Base-by-base conservation (phyloP, 2,329 filamentous ascomycete genomes). In the Dactylonectria estremocensis region DNA sequence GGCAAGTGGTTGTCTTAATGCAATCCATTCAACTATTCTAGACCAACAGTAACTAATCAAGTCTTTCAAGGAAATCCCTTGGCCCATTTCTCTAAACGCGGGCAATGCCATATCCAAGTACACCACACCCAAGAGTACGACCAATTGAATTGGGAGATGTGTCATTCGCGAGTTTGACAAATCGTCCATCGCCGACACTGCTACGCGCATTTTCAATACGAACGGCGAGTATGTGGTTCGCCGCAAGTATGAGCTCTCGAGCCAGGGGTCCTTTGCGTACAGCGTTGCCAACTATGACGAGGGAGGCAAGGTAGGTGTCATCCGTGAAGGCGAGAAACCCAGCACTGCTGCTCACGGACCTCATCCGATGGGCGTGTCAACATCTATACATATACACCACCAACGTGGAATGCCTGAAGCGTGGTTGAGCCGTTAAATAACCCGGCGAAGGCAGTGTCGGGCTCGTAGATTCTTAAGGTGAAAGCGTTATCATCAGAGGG, bases 211-310 rank as follows among this genome's bases (percentile, higher is more conserved):
- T 37, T 58, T 74, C 5, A 81, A 89, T 1, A 82, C 89, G 70
- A 83, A 87, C 59, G 84, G 84, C 45, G 90, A 90, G 70, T 86
- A 87, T 35, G 78, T 82, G 10, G 86, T 85, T 3, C 81, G 89
- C 49, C 84, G 89, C 46, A 90, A 90, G 71, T 90, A 88, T 67
- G 90, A 92, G 72, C 83, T 89, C 35, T 80, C 91, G 1, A 40
- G 40, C 40, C 40, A n/a, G 1, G 88, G 90, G 22, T 82, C 86
- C 0, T 83, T 80, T 2, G 89, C 85, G 1, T 91, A 87, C 77
- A 88, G 85, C 3, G 76, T 89, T 3, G 80, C 90, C 60, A 87
- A 91, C 79, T 90, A 91, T 71, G 80, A 86, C 48, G 90, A 92
- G 75, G 88, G 4, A 28, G 24, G 24, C 24, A 28, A 28, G 24